Base-by-base conservation (phyloP, 2,329 filamentous ascomycete species). In the Xylariaceae sp. region DNA sequence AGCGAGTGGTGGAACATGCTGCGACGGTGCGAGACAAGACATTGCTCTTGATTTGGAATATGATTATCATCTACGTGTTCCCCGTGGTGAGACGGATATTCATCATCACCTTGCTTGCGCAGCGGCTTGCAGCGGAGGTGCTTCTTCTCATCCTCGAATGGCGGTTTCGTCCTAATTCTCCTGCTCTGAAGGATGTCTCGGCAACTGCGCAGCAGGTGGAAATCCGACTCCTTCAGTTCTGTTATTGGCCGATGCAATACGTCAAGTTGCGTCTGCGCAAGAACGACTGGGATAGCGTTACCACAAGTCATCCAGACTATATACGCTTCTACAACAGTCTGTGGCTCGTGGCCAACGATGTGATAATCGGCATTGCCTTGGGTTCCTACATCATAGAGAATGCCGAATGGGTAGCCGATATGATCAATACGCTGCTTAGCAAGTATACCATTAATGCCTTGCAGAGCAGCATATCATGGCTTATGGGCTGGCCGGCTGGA, bases 301-400 rank as follows among this genome's bases (percentile, higher is more conserved):
- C 92, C 0, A 94, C 88, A 52, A 96, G 88, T 68, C 93, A 99
- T 73, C 91, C 93, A 0, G 94, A 99, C 73, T 99, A 99, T 73
- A 99, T 99, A 66, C 88, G 94, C 13, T 99, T 99, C 75, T 99
- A 97, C 77, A 99, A 99, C 74, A 97, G 92, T 70, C 79, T 99
- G 3, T 99, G 94, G 94, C 88, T 99, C 7, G 94, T 99, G 18
- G 92, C 92, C 35, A 99, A 99, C 76, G 94, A 99, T 76, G 89
- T 99, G 51, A 99, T 99, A 65, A 97, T 99, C 61, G 95, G 94
- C 30, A 97, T 99, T 66, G 94, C 94, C 1, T 77, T 99, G 6
- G 95, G 94, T 0, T 96, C 92, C 0, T 99, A 96, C 73, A 96
- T 99, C 62, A 93, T 97, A 63, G 94, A 99, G 72, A 97, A 99